These are phyloP conservation scores for Suillus clintonianus DNA, from an alignment of 768 basidiomycete species.

Conservation along the genomic window DNA sequence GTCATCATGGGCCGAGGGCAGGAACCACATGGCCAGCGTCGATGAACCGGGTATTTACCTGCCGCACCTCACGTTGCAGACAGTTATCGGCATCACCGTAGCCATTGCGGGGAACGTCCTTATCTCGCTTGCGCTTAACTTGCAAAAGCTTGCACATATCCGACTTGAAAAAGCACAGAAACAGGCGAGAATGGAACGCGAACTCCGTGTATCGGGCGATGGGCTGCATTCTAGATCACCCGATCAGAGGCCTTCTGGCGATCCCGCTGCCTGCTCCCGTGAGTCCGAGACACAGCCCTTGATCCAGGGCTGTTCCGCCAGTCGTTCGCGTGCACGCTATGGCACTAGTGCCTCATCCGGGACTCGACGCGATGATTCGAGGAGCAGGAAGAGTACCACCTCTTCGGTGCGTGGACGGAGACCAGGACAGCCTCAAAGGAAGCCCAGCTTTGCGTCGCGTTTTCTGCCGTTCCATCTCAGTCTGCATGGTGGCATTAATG, in stretches of 20 bases:
- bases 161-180: slow-evolving; percentile 51
- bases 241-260: not conserved
- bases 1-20: slow-evolving; percentile 12
- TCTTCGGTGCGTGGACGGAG: slow-evolving; percentile 14
- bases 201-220: slow-evolving; percentile 1
- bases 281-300: slow-evolving; percentile 29
- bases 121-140: slow-evolving; percentile 87
- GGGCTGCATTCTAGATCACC: not conserved
- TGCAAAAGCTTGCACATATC: slow-evolving; percentile 90
- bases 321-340: slow-evolving; percentile 15
- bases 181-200: slow-evolving; percentile 15
- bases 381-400: slow-evolving; percentile 30
- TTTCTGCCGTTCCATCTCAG: slow-evolving; percentile 32
- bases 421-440: slow-evolving; percentile 19
- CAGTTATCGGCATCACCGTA: slow-evolving; percentile 77
- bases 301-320: slow-evolving; percentile 5
- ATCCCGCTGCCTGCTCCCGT: not conserved
- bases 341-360: slow-evolving; percentile 11
- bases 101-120: slow-evolving; percentile 85
- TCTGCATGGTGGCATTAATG: slow-evolving; percentile 12
- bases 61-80: slow-evolving; percentile 55
- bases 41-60: slow-evolving; percentile 39
- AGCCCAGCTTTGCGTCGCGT: slow-evolving; percentile 35
- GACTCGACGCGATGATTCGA: slow-evolving; percentile 22
- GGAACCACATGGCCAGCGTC: slow-evolving; percentile 1